Evolutionary conservation across 306 rosid species (phyloP).

Genomic region (Cucurbita moschata): DNA sequence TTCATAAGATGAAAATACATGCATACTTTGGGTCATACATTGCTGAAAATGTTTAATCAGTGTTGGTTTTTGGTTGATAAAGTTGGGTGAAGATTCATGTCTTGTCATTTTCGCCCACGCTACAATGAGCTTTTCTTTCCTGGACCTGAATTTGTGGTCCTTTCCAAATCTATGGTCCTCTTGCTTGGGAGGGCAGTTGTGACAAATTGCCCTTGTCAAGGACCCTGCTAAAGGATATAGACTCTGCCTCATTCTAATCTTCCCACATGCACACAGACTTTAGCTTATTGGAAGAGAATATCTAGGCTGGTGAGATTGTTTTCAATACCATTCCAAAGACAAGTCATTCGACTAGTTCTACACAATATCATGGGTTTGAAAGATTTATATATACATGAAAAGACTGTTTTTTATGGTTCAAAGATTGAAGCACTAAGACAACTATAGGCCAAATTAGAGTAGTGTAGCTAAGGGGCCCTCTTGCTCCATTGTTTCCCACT

Average conservation of each 20-base stretch:
- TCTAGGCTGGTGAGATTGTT: neutral
- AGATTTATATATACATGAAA: neutral
- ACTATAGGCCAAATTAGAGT: conserved; percentile 38
- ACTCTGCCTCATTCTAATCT: conserved; percentile 1
- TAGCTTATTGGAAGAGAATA: neutral
- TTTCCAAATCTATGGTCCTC: conserved; percentile 22
- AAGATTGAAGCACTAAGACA: conserved; percentile 20
- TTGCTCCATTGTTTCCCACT: conserved; percentile 47
- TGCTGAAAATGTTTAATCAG: neutral
- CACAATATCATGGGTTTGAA: neutral
- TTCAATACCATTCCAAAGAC: neutral
- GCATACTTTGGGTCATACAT: neutral
- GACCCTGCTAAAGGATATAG: neutral
- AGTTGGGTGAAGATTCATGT: conserved; percentile 18
- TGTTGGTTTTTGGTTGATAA: neutral
- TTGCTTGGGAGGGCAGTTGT: neutral
- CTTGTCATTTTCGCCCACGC: conserved; percentile 31
- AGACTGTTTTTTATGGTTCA: neutral
- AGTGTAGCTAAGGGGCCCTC: conserved; percentile 37
- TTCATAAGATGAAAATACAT: neutral
- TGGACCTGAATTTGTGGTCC: conserved; percentile 26
- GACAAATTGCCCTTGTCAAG: conserved; percentile 7
- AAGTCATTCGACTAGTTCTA: neutral
- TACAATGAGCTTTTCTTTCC: conserved; percentile 12
- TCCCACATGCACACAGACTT: neutral